Base-by-base conservation (phyloP, 768 basidiomycete species). In the Daedaleopsis sinensis region DNA sequence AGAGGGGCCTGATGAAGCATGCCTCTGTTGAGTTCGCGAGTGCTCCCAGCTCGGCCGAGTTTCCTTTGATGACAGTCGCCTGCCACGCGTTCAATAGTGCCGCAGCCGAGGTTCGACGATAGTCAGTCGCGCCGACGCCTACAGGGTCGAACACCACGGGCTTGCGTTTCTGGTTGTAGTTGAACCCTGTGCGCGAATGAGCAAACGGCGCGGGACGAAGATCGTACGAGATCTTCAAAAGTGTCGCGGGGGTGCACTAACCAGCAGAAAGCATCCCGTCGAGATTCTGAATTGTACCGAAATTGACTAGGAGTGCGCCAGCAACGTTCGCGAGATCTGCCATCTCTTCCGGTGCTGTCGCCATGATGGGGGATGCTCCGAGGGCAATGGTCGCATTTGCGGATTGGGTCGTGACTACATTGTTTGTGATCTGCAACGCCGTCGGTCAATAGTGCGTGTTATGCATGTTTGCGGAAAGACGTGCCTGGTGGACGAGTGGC, bases 301-400 rank as follows among this genome's bases (percentile, higher is more conserved):
- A 91, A 72, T 98, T 97, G 61, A 97, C 79, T 5, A 98, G 79
- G 18, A 96, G 78, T 1, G 86, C 87, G 16, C 86, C 85, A 48
- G 83, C 82, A 50, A 88, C 81, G 37, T 77, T 77, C 56, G 85
- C 79, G 19, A 98, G 80, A 62, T 96, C 91, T 27, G 84, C 81
- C 82, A 94, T 94, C 71, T 98, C 96, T 59, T 82, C 79, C 0
- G 88, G 82, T 23, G 89, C 86, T 19, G 91, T 89, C 3, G 95
- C 91, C 96, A 98, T 98, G 70, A 98, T 95, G 0, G 96, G 96
- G 61, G 92, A 94, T 15, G 87, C 94, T 18, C 91, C 90, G 5
- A 97, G 69, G 0, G 94, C 93, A 7, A 98, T 81, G 1, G 94
- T 96, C 1, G 90, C 83, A 70, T 96, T 97, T 21, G 94, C 94